Base-by-base conservation (phyloP, 768 basidiomycete species). In the Mycena metata region DNA sequence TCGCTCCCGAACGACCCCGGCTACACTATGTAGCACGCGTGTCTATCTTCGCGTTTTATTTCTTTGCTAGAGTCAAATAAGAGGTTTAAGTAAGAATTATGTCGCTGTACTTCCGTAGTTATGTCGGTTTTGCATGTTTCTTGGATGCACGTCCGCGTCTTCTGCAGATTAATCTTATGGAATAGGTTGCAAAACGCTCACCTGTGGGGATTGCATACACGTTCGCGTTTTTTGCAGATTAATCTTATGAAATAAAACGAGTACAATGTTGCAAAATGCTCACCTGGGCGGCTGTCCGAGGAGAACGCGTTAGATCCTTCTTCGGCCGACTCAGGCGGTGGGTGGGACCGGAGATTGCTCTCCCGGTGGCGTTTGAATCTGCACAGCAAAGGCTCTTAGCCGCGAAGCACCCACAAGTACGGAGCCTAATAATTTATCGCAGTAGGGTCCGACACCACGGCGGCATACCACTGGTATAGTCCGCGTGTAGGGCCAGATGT, bases 11-110 rank as follows among this genome's bases (percentile, higher is more conserved):
- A 68, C 43, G 49, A 43, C 1, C 41, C 55, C 33, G 30, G 21
- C 6, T 64, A 39, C 42, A 4, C 39, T 16, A 60, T 69, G 67
- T 64, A 69, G 61, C 61, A 15, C 41, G 10, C 21, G 24, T 67
- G 49, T 61, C 50, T 45, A 67, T 49, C 41, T 16, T 59, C 39
- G 5, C 12, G 9, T 21, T 47, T 49, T 56, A 21, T 30, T 3
- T 67, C 49, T 33, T 24, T 42, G 41, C 30, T 51, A 58, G 60
- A 67, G 4, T 19, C 60, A 45, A 50, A 47, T 68, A 63, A 59
- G 60, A 68, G 62, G 62, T 69, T 60, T 69, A 64, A 60, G 61
- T 63, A 68, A 52, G 56, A 36, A 43, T 57, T 36, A 45, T 54
- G 61, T 41, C 42, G 62, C 63, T 58, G 67, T 69, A 63, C 41